phyloP scores from a whole-genome alignment of 2,329 filamentous ascomycete species.

The Emmonsiellopsis sp. region DNA sequence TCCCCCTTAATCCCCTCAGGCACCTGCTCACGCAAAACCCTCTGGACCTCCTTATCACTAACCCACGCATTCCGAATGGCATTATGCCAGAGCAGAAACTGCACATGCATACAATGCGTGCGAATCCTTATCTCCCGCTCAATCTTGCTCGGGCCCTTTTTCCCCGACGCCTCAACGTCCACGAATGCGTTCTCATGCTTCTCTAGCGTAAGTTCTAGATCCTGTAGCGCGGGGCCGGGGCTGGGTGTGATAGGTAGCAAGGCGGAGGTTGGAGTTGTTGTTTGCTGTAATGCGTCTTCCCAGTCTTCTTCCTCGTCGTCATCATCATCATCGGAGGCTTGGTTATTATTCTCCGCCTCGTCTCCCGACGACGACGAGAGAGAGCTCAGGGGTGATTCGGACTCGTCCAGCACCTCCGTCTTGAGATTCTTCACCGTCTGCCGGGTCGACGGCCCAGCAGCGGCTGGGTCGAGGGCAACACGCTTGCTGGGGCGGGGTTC shows the following conservation, averaged over 20 bases:
- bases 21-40: constrained; percentile 65
- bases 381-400: constrained; percentile 1
- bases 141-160: constrained; percentile 78
- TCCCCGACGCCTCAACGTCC: constrained; percentile 51
- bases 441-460: not conserved
- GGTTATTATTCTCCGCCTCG: constrained; percentile 19
- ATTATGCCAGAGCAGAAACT: constrained; percentile 83
- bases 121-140: constrained; percentile 68
- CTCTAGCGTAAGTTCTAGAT: constrained; percentile 64
- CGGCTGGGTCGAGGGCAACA: not conserved
- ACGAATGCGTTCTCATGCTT: constrained; percentile 47
- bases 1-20: constrained; percentile 60
- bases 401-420: not conserved
- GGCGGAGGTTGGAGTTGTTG: constrained; percentile 28
- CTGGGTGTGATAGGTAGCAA: constrained; percentile 22
- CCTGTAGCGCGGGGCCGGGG: constrained; percentile 48
- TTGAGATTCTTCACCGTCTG: not conserved
- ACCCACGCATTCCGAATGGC: constrained; percentile 75
- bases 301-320: constrained; percentile 53
- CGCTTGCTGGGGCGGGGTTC: not conserved
- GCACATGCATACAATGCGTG: constrained; percentile 83
- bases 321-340: constrained; percentile 54
- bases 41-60: constrained; percentile 66
- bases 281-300: constrained; percentile 45
- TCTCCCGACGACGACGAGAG: not conserved